phyloP scores from a whole-genome alignment of 2,329 filamentous ascomycete species.

The Diaporthe nobilis region DNA sequence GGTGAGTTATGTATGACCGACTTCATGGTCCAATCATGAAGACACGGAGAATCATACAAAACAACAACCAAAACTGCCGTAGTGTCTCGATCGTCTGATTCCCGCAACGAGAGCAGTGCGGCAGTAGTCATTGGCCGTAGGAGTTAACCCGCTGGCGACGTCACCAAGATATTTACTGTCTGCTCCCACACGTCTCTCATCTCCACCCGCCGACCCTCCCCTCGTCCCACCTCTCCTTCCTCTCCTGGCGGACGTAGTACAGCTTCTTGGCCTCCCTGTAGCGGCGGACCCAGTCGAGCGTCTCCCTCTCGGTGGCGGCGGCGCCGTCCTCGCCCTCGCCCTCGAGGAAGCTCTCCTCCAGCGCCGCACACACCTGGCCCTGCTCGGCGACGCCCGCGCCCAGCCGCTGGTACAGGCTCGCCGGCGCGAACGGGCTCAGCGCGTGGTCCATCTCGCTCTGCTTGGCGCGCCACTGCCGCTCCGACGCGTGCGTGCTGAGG shows the following conservation, averaged over 20 bases:
- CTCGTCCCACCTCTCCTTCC: conserved; percentile 96
- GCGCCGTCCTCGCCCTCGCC: conserved; percentile 57
- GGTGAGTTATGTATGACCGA: background rate
- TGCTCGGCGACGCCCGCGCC: conserved; percentile 85
- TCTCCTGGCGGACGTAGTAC: conserved; percentile 85
- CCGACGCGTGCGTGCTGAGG: conserved; percentile 85
- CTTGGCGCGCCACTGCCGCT: conserved; percentile 92
- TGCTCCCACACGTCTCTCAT: conserved; percentile 57
- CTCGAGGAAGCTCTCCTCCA: conserved; percentile 95
- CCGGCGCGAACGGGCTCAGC: conserved; percentile 86
- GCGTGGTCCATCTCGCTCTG: conserved; percentile 91
- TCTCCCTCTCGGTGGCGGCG: conserved; percentile 84
- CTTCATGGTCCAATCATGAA: background rate
- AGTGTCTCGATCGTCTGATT: background rate
- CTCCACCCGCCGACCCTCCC: conserved; percentile 95
- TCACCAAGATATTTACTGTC: background rate
- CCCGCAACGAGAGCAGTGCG: background rate
- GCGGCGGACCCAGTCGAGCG: conserved; percentile 85
- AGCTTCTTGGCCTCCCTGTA: conserved; percentile 85
- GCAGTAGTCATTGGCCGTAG: too few species aligned
- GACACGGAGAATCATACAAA: background rate
- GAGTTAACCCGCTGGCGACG: background rate
- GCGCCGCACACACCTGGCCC: conserved; percentile 81
- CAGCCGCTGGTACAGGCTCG: conserved; percentile 86
- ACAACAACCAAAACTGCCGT: background rate